A percentile compares a stretch with the other conserved stretches of the same genome.
Evolutionary conservation across 441 rosid species (phyloP).

Genomic region (Sinapis alba): DNA sequence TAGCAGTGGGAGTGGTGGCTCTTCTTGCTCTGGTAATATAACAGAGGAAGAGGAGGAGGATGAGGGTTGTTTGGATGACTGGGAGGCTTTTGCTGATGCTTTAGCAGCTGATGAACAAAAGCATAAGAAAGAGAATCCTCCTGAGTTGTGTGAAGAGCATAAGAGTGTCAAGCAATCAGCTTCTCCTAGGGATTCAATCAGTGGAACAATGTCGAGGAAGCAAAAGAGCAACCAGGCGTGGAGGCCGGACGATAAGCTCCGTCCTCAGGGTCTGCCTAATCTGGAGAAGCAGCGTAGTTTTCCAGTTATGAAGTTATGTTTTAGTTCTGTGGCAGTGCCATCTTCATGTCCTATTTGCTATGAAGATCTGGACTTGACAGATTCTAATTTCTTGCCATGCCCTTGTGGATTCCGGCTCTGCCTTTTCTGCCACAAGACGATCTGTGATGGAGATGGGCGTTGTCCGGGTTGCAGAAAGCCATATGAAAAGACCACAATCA

Average conservation of each 20-base stretch:
- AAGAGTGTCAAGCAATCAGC: constrained; percentile 35
- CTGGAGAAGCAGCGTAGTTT: constrained; percentile 70
- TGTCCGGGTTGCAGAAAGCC: constrained; percentile 95
- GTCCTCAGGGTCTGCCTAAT: constrained; percentile 84
- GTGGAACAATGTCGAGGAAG: constrained; percentile 36
- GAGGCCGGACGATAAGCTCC: constrained; percentile 76
- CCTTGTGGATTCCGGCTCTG: constrained; percentile 88
- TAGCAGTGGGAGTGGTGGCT: constrained; percentile 69
- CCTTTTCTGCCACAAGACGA: constrained; percentile 91
- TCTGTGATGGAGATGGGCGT: constrained; percentile 86
- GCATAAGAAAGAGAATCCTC: constrained; percentile 41
- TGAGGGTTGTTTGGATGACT: constrained; percentile 82
- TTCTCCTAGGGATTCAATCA: constrained; percentile 19
- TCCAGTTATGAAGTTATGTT: constrained; percentile 41
- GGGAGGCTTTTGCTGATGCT: constrained; percentile 97
- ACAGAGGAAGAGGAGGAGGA: constrained; percentile 81
- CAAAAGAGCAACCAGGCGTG: constrained; percentile 61
- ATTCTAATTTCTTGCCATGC: constrained; percentile 82
- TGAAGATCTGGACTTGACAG: constrained; percentile 86
- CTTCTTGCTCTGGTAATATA: constrained; percentile 76
- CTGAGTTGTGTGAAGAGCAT: constrained; percentile 35
- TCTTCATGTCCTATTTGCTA: constrained; percentile 86
- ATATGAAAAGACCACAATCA: constrained; percentile 51
- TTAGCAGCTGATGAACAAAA: constrained; percentile 60
- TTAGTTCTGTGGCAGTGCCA: constrained; percentile 45